Evolutionary conservation across 352 stramenopile species (phyloP).

Genomic region (Thalassiosira ordinaria): DNA sequence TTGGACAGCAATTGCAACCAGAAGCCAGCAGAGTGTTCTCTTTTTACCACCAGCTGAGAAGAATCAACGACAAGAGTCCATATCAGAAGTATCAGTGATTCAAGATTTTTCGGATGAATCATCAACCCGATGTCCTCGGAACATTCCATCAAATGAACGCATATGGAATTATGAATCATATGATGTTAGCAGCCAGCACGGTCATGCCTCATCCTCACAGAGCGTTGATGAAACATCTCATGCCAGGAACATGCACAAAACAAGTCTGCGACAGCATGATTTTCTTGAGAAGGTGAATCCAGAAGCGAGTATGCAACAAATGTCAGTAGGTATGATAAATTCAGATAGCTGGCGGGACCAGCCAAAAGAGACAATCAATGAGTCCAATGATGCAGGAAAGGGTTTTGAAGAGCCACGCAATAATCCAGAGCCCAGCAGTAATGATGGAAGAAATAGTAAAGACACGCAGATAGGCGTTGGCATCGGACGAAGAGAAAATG

Average conservation of each 20-base stretch:
- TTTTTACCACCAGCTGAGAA: slow-evolving; percentile 10
- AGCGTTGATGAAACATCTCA: too few relatives aligned
- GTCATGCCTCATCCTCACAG: too few relatives aligned
- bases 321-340: not conserved
- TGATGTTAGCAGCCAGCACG: not conserved
- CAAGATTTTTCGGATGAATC: not conserved
- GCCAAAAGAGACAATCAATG: not conserved
- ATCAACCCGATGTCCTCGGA: slow-evolving; percentile 8
- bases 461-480: too few relatives aligned
- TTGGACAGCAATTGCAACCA: not conserved
- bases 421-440: not conserved
- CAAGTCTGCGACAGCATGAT: too few relatives aligned
- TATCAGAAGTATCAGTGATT: not conserved
- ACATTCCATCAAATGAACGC: slow-evolving; percentile 40
- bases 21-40: slow-evolving; percentile 8
- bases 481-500: too few relatives aligned
- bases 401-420: too few relatives aligned
- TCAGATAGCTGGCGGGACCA: not conserved
- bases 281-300: too few relatives aligned
- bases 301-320: not conserved
- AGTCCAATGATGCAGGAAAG: too few relatives aligned
- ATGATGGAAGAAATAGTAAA: too few relatives aligned
- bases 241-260: too few relatives aligned
- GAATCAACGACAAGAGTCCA: not conserved
- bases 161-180: slow-evolving; percentile 50